These are phyloP conservation scores for Penicillium sp. DNA, from an alignment of 2,329 filamentous ascomycete genomes.

Conservation along the genomic window DNA sequence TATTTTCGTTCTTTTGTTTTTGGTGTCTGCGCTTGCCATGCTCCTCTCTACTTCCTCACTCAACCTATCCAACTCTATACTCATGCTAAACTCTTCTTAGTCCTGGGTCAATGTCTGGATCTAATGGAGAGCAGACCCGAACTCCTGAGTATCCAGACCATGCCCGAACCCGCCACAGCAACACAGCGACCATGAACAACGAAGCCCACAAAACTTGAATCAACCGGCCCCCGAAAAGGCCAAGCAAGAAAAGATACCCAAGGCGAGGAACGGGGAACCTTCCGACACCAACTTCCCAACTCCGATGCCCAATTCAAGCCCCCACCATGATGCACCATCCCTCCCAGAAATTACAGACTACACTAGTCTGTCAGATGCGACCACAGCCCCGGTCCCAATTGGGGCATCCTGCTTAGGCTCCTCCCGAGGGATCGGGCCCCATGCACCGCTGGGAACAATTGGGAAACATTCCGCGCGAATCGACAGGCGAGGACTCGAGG, in stretches of 20 bases:
- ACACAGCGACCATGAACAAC: slow-evolving; percentile 37
- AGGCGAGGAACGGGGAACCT: neutral
- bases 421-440: neutral
- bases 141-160: slow-evolving; percentile 30
- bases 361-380: neutral
- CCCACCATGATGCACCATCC: neutral
- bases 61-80: neutral
- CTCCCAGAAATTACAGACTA: neutral
- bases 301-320: slow-evolving; percentile 1
- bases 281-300: neutral
- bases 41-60: neutral
- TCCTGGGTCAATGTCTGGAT: slow-evolving; percentile 61
- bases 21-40: neutral
- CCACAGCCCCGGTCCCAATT: neutral
- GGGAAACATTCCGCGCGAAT: slow-evolving; percentile 1
- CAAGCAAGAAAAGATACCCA: slow-evolving; percentile 1
- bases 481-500: neutral
- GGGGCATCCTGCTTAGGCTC: neutral
- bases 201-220: neutral
- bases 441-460: neutral
- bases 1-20: neutral
- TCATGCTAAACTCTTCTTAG: slow-evolving; percentile 39
- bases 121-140: slow-evolving; percentile 53
- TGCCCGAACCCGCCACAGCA: slow-evolving; percentile 29
- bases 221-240: slow-evolving; percentile 5